Evolutionary conservation across 768 basidiomycete genomes (phyloP).

Genomic region (Leccinum rimulosum): DNA sequence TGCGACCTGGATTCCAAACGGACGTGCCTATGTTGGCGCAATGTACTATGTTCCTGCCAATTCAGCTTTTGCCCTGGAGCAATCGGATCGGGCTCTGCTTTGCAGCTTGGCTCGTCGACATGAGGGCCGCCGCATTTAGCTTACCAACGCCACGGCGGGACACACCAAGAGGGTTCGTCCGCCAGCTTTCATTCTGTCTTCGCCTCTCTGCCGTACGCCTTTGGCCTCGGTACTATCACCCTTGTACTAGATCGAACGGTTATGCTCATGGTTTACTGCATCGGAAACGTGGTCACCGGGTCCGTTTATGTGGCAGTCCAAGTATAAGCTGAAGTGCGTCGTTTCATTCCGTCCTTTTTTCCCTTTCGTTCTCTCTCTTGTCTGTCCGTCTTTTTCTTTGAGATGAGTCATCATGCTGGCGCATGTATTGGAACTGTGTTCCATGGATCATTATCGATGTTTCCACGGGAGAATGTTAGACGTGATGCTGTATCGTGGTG

Average conservation of each 20-base stretch:
- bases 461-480: conserved; percentile 59
- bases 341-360: neutral
- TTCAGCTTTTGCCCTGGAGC: conserved; percentile 63
- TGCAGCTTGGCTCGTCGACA: conserved; percentile 35
- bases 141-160: conserved; percentile 61
- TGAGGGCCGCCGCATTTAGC: conserved; percentile 58
- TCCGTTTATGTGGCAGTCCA: conserved; percentile 76
- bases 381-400: neutral
- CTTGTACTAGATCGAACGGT: conserved; percentile 45
- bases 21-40: conserved; percentile 60
- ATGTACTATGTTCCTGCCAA: conserved; percentile 52
- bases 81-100: conserved; percentile 67
- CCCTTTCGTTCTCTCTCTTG: neutral
- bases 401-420: neutral
- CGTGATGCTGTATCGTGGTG: conserved; percentile 53
- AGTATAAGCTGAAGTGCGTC: conserved; percentile 61
- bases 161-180: conserved; percentile 68
- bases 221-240: neutral
- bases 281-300: conserved; percentile 56
- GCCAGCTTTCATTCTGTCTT: neutral
- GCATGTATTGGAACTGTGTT: no score
- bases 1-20: conserved; percentile 53
- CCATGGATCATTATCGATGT: conserved; percentile 20
- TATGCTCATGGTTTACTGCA: conserved; percentile 66
- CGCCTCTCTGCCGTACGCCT: neutral